A percentile compares a stretch with the other conserved stretches of the same genome.
These are phyloP conservation scores for Citrus sp. DNA, from an alignment of 345 rosid species.

Conservation along the genomic window DNA sequence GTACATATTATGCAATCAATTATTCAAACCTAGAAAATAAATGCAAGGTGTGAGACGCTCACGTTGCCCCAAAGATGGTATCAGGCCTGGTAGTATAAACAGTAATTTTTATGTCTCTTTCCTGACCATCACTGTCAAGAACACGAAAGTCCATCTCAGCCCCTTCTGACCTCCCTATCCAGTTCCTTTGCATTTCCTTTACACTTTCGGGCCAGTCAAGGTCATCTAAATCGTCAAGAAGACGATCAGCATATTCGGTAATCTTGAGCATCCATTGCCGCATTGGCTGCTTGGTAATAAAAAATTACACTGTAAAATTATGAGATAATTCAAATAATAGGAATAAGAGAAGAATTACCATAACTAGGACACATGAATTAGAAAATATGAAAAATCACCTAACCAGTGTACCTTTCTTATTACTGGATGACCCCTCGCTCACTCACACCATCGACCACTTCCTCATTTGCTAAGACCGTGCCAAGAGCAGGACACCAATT, in stretches of 20 bases:
- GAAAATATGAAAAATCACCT: not conserved
- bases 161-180: constrained; percentile 96
- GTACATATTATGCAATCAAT: not conserved
- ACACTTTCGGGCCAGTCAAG: constrained; percentile 95
- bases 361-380: constrained; percentile 1
- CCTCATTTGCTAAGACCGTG: constrained; percentile 97
- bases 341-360: constrained; percentile 25
- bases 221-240: constrained; percentile 84
- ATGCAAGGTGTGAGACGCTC: constrained; percentile 20
- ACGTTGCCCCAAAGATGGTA: constrained; percentile 95
- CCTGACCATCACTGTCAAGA: constrained; percentile 52
- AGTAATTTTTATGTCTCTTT: constrained; percentile 50
- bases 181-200: constrained; percentile 93
- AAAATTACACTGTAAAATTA: constrained; percentile 93
- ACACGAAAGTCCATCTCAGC: constrained; percentile 65
- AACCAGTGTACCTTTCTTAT: constrained; percentile 73
- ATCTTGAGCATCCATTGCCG: constrained; percentile 98
- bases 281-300: constrained; percentile 99
- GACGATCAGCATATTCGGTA: constrained; percentile 90
- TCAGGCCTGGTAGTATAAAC: constrained; percentile 92
- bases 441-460: constrained; percentile 93
- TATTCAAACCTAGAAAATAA: constrained; percentile 1
- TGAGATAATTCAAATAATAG: constrained; percentile 53
- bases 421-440: constrained; percentile 98
- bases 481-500: constrained; percentile 99